These are phyloP conservation scores for Saccharomycopsis phalli DNA, from an alignment of 1,139 yeast genomes.

Conservation along the genomic window DNA sequence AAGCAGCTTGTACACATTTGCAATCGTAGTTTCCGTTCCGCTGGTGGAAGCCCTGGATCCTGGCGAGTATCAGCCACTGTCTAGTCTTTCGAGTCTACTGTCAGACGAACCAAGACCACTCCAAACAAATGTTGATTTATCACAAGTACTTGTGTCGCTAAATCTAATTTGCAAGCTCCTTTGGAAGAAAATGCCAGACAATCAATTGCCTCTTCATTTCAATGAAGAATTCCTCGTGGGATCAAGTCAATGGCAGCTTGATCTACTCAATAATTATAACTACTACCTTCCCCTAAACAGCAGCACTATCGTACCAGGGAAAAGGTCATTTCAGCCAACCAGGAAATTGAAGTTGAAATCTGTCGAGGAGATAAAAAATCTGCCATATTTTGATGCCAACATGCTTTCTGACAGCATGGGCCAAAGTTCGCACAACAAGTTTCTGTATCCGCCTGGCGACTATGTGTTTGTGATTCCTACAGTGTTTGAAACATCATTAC, in stretches of 20 bases:
- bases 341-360: slow-evolving; percentile 9
- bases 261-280: slow-evolving; percentile 15
- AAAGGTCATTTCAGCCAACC: slow-evolving; percentile 2
- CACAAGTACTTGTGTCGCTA: slow-evolving; percentile 7
- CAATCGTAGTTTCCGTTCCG: slow-evolving; percentile 15
- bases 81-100: neutral
- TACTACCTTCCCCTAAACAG: slow-evolving; percentile 17
- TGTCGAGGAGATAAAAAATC: slow-evolving; percentile 13
- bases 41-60: neutral
- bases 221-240: slow-evolving; percentile 16
- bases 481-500: slow-evolving; percentile 58
- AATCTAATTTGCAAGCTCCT: slow-evolving; percentile 12
- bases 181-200: slow-evolving; percentile 12
- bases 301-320: neutral
- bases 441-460: slow-evolving; percentile 45
- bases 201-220: neutral
- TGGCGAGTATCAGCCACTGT: slow-evolving; percentile 4
- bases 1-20: slow-evolving; percentile 18
- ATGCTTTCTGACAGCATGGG: neutral
- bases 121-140: slow-evolving; percentile 13
- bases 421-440: neutral
- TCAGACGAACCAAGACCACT: neutral
- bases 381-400: slow-evolving; percentile 9
- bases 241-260: slow-evolving; percentile 2
- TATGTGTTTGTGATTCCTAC: slow-evolving; percentile 72